These are phyloP conservation scores for Mycena leptocephala DNA, from an alignment of 768 basidiomycete genomes.

Conservation along the genomic window DNA sequence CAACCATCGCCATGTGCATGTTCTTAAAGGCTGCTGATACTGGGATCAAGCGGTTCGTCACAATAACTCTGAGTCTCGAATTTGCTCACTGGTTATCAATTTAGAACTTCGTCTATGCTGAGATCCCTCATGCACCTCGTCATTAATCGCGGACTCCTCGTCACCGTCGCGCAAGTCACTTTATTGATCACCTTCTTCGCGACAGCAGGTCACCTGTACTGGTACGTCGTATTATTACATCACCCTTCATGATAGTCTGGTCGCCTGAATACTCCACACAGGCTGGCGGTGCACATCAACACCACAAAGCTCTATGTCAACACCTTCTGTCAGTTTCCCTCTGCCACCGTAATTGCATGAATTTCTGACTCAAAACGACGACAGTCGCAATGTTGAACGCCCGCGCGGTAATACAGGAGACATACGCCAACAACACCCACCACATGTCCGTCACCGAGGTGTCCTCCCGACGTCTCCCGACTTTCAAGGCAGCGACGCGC, in stretches of 20 bases:
- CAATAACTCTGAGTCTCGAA: neutral
- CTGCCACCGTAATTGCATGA: neutral
- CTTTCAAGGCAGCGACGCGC: neutral
- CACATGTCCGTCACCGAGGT: conserved; percentile 21
- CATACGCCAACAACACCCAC: conserved; percentile 24
- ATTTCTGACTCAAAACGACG: neutral
- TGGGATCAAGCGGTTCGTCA: conserved; percentile 54
- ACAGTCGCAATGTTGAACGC: conserved; percentile 39
- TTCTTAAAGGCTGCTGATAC: conserved; percentile 55
- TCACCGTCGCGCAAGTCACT: conserved; percentile 60
- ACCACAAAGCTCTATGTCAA: conserved; percentile 66
- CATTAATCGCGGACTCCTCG: conserved; percentile 60
- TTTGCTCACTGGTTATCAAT: neutral
- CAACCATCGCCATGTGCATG: conserved; percentile 61
- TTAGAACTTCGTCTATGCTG: conserved; percentile 58
- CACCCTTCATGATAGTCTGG: too few species aligned
- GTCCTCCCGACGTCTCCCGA: neutral
- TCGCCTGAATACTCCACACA: too few species aligned
- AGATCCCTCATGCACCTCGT: conserved; percentile 57
- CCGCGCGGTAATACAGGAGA: conserved; percentile 24
- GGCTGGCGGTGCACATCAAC: conserved; percentile 66
- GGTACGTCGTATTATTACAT: too few species aligned
- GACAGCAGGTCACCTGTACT: conserved; percentile 52
- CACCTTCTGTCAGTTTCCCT: conserved; percentile 64
- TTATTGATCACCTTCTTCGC: conserved; percentile 60